Evolutionary conservation across 2,329 filamentous ascomycete species (phyloP), one percentile per base, ranked within the genome.

Genomic region (Cercospora sp.): DNA sequence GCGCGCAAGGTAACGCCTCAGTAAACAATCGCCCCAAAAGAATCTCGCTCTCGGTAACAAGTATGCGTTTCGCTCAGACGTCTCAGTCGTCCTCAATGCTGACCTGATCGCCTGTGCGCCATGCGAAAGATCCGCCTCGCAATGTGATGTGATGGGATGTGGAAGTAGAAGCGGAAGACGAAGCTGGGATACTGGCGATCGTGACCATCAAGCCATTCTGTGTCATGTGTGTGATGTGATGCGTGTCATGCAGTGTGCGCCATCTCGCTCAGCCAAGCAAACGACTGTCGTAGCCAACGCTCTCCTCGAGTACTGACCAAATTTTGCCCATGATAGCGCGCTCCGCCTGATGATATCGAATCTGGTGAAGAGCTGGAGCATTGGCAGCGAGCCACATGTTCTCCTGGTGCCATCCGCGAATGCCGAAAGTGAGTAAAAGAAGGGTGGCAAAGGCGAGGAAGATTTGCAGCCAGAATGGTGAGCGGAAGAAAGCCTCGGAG

Each of bases 361-460:
- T n/a, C 26, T 58, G 48, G 20, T 57, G 23, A 45, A 63, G 23
- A 31, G 61, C 61, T n/a, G 61, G 61, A 33, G 42, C 53, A 31
- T 64, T 64, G 62, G 62, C 62, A 58, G 62, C 28, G 48, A 58
- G 62, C 62, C 62, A 64, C 62, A 64, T 58, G 4, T 57, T 42
- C 23, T 57, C 28, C 7, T 36, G 31, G 12, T 42, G 30, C n/a
- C 33, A 39, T 12, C 62, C 62, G 18, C 45, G 48, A n/a, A 64
- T 3, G 16, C 62, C 48, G 20, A 57, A 57, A 31, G 28, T 33
- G 30, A 64, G 48, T 2, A 55, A 36, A 7, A 36, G 33, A 8
- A 57, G 13, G 28, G 39, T 26, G 62, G 28, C 16, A 51, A 64
- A n/a, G 9, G 53, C n/a, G 62, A 64, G 30, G 5, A 39, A 28